Evolutionary conservation across 2,329 filamentous ascomycete species (phyloP).

Genomic region (Hypoxylon sp.): DNA sequence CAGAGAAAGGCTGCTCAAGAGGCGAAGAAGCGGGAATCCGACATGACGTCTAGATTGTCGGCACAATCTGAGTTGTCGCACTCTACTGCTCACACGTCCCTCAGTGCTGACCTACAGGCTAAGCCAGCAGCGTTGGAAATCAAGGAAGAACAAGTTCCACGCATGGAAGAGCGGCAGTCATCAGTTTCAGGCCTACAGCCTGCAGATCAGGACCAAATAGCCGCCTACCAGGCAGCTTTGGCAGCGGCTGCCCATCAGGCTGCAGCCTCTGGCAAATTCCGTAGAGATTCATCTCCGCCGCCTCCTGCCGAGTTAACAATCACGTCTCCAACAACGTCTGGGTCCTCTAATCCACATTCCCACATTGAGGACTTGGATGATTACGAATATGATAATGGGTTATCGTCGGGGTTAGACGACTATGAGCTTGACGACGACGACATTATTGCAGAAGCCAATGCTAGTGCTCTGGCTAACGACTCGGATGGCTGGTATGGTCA

Average conservation of each 20-base stretch:
- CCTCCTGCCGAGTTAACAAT: conserved; percentile 55
- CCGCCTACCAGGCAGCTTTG: conserved; percentile 86
- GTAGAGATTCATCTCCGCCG: conserved; percentile 68
- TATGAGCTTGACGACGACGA: conserved; percentile 85
- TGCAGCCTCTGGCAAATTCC: conserved; percentile 81
- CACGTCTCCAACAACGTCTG: conserved; percentile 56
- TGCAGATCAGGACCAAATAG: conserved; percentile 56
- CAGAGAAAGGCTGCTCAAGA: conserved; percentile 58
- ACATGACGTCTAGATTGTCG: conserved; percentile 62
- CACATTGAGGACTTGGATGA: conserved; percentile 48
- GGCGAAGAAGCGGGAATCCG: conserved; percentile 62
- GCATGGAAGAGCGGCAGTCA: conserved; percentile 42
- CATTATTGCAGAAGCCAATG: conserved; percentile 95
- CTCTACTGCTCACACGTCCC: conserved; percentile 69
- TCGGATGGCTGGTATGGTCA: conserved; percentile 95
- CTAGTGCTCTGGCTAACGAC: conserved; percentile 91
- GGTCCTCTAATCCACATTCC: conserved; percentile 47
- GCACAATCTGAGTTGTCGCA: conserved; percentile 60
- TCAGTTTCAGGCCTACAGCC: conserved; percentile 34
- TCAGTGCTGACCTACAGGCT: conserved; percentile 57
- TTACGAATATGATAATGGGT: conserved; percentile 73
- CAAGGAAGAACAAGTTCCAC: conserved; percentile 32
- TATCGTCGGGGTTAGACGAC: conserved; percentile 66
- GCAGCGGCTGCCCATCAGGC: conserved; percentile 85
- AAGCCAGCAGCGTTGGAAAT: conserved; percentile 37